Evolutionary conservation across 495 filamentous ascomycete genomes (phyloP), one percentile per base, ranked within the genome.

Genomic region (Penicillium paxilli): DNA sequence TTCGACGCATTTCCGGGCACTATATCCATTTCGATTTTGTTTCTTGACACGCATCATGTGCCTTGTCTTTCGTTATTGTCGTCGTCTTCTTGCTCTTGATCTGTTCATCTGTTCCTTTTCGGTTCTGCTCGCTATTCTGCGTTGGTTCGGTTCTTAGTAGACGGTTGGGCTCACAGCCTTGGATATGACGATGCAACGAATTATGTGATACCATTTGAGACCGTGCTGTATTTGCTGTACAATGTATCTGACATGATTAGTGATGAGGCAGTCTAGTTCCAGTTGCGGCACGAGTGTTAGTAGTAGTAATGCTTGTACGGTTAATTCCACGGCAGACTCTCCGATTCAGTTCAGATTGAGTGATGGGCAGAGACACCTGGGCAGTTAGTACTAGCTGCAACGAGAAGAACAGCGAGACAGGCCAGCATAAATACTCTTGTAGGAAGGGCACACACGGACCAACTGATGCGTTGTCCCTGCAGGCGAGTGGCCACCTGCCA

Each of bases 381-480:
- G n/a, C n/a, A n/a, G n/a, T n/a, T n/a, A n/a, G n/a, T n/a, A n/a
- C n/a, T n/a, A n/a, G n/a, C n/a, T n/a, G n/a, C n/a, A n/a, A n/a
- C n/a, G n/a, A n/a, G n/a, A n/a, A n/a, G n/a, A n/a, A n/a, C 40
- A 42, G 40, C 9, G 40, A 42, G 40, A 42, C 6, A n/a, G 40
- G 40, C 20, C 17, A 23, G 40, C 19, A 40, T 57, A 52, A 57
- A 52, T 52, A n/a, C n/a, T n/a, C n/a, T n/a, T n/a, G n/a, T n/a
- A 57, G 49, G 44, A 33, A 21, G 17, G 49, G 35, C 49, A 35
- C 46, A 62, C 59, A 62, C 59, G 59, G 59, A 62, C 59, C 59
- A 58, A 62, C 8, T 52, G 59, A 62, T 62, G 59, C 59, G 59
- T 53, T 62, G 59, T 47, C 55, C 44, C 12, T 62, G 59, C 59